phyloP scores from a whole-genome alignment of 1,139 yeast species.

The Candida tropicalis region DNA sequence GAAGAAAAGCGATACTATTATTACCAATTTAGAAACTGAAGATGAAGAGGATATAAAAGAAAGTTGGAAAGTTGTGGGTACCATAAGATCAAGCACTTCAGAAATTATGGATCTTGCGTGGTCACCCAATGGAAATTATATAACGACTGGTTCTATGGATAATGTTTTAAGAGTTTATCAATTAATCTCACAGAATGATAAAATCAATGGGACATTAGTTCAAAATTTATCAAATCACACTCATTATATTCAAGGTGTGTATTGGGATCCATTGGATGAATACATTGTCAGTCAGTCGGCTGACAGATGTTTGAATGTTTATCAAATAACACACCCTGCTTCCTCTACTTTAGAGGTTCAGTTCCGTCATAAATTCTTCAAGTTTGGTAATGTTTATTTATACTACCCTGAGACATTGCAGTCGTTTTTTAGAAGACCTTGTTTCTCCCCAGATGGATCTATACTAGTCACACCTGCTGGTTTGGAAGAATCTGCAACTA shows the following conservation, averaged over 20 bases:
- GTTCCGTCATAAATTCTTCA: conserved; percentile 21
- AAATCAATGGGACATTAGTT: conserved; percentile 59
- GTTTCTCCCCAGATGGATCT: conserved; percentile 89
- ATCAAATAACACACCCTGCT: conserved; percentile 22
- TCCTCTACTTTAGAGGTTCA: conserved; percentile 7
- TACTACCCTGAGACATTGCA: conserved; percentile 87
- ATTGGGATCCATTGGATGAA: conserved; percentile 88
- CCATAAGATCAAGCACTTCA: conserved; percentile 60
- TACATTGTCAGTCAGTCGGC: conserved; percentile 87
- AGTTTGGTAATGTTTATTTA: conserved; percentile 31
- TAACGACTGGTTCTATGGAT: conserved; percentile 93
- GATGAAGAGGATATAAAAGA: conserved; percentile 61
- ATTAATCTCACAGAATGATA: conserved; percentile 17
- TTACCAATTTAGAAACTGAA: conserved; percentile 55
- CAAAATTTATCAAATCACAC: conserved; percentile 70
- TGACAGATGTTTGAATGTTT: conserved; percentile 78
- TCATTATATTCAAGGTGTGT: conserved; percentile 93
- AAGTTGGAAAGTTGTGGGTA: conserved; percentile 54
- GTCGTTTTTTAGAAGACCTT: conserved; percentile 82
- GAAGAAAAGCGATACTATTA: conserved; percentile 58
- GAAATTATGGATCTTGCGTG: conserved; percentile 91
- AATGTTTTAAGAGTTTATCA: conserved; percentile 70
- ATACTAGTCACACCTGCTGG: conserved; percentile 86
- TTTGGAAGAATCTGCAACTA: conserved; percentile 26
- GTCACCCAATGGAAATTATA: conserved; percentile 79